phyloP scores from a whole-genome alignment of 2,329 filamentous ascomycete genomes.

The Clarireedia paspali region DNA sequence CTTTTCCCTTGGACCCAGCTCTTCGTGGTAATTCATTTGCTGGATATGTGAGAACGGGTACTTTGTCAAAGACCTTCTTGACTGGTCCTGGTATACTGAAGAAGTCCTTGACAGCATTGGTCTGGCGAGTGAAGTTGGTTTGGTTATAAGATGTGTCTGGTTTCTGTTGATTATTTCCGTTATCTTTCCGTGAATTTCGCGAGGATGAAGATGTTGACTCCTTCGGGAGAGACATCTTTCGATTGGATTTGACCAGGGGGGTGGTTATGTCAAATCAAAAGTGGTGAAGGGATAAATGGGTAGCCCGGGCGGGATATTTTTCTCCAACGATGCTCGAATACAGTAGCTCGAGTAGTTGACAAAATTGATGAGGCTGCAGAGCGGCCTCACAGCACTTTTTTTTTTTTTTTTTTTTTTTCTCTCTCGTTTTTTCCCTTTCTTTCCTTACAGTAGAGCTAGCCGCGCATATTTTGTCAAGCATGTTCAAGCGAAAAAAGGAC shows the following conservation, averaged over 20 bases:
- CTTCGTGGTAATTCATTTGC: constrained; percentile 67
- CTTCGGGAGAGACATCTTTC: neutral
- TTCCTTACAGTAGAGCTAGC: neutral
- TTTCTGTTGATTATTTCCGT: neutral
- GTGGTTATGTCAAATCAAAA: neutral
- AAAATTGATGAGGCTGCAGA: neutral
- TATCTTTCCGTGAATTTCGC: neutral
- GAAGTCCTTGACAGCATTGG: constrained; percentile 17
- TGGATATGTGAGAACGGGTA: constrained; percentile 71
- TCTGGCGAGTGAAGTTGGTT: constrained; percentile 15
- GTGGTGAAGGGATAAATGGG: neutral
- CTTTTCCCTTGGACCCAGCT: constrained; percentile 31
- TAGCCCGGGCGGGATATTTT: neutral
- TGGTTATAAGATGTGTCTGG: constrained; percentile 4
- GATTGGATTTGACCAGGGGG: neutral
- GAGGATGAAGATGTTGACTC: neutral
- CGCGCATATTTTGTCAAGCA: neutral
- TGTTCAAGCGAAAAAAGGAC: neutral
- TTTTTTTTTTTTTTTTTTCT: neutral
- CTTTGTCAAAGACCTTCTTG: constrained; percentile 74
- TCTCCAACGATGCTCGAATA: neutral
- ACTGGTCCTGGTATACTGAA: constrained; percentile 59
- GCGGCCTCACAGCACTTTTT: neutral
- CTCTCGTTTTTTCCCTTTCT: neutral
- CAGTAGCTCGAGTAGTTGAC: neutral